Percentiles rank a stretch among this genome's conserved stretches.
Conservation (phyloP, 1,284 basidiomycete genomes). For the Lentinus polychrous region DNA sequence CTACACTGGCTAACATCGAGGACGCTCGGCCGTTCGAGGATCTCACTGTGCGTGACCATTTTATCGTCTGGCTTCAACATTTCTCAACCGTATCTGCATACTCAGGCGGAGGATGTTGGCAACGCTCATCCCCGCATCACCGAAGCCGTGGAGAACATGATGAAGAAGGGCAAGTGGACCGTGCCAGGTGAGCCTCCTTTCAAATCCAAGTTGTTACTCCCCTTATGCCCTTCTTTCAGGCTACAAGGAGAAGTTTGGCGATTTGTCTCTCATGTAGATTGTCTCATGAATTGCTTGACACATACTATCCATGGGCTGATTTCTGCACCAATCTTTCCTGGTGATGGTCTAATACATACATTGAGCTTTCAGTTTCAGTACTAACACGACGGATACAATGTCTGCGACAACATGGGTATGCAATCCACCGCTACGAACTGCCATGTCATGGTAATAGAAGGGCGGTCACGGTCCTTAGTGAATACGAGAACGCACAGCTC, state of each 20-base stretch:
- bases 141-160: constrained; percentile 93
- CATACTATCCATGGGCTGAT: too few species aligned
- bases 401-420: too few species aligned
- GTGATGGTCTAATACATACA: too few species aligned
- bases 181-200: constrained; percentile 64
- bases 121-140: constrained; percentile 90
- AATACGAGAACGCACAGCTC: too few species aligned
- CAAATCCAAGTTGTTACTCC: constrained; percentile 4
- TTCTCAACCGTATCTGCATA: background rate
- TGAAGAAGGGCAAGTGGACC: constrained; percentile 99
- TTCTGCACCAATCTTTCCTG: too few species aligned
- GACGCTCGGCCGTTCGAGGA: constrained; percentile 97
- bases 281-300: too few species aligned
- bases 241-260: constrained; percentile 92
- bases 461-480: too few species aligned
- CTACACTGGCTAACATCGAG: constrained; percentile 95
- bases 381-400: too few species aligned
- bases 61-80: constrained; percentile 5
- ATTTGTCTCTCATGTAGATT: constrained; percentile 80
- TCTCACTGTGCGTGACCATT: constrained; percentile 65
- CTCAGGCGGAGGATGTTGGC: constrained; percentile 83
- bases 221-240: constrained; percentile 36
- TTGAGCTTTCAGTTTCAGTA: too few species aligned
- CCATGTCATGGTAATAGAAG: too few species aligned
- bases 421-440: too few species aligned